Conservation (phyloP, 1,284 basidiomycete genomes). For the Porogramme epimiltina region DNA sequence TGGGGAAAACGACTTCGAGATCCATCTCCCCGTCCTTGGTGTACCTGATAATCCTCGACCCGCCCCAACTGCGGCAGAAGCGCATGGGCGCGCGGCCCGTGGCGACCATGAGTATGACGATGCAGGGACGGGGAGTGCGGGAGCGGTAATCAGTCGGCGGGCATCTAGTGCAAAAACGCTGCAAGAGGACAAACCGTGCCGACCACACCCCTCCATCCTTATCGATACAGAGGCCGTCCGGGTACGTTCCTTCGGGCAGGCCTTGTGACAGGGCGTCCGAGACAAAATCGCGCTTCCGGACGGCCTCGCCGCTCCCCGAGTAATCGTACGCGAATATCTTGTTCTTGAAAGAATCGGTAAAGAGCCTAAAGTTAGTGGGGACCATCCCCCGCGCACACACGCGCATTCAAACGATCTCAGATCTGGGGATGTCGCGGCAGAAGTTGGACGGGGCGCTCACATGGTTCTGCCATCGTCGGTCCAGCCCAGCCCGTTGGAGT, state of each 20-base stretch:
- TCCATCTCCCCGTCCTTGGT: slow-evolving; percentile 52
- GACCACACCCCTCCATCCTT: slow-evolving; percentile 68
- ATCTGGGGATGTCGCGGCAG: slow-evolving; percentile 17
- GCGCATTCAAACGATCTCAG: slow-evolving; percentile 13
- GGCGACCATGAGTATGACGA: no score
- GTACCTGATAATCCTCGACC: slow-evolving; percentile 59
- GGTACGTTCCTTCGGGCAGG: slow-evolving; percentile 48
- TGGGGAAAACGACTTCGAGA: slow-evolving; percentile 58
- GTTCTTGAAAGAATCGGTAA: slow-evolving; percentile 66
- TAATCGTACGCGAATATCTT: slow-evolving; percentile 71
- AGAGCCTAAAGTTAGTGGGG: slow-evolving; percentile 48
- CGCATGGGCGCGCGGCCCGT: no score
- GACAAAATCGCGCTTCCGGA: slow-evolving; percentile 56
- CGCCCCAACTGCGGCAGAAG: slow-evolving; percentile 53
- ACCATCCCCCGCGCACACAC: no score
- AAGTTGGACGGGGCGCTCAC: slow-evolving; percentile 36
- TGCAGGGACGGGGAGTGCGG: neutral
- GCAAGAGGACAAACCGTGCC: slow-evolving; percentile 48
- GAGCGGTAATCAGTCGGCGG: slow-evolving; percentile 13
- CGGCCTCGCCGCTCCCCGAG: slow-evolving; percentile 47
- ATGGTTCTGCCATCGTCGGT: slow-evolving; percentile 60
- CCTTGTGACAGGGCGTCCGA: slow-evolving; percentile 56
- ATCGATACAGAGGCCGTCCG: slow-evolving; percentile 69
- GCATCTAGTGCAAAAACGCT: slow-evolving; percentile 6
- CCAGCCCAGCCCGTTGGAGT: slow-evolving; percentile 69